Evolutionary conservation across 108 stramenopile genomes (phyloP), one percentile per base, ranked within the genome.

Genomic region (Nitzschia putrida): DNA sequence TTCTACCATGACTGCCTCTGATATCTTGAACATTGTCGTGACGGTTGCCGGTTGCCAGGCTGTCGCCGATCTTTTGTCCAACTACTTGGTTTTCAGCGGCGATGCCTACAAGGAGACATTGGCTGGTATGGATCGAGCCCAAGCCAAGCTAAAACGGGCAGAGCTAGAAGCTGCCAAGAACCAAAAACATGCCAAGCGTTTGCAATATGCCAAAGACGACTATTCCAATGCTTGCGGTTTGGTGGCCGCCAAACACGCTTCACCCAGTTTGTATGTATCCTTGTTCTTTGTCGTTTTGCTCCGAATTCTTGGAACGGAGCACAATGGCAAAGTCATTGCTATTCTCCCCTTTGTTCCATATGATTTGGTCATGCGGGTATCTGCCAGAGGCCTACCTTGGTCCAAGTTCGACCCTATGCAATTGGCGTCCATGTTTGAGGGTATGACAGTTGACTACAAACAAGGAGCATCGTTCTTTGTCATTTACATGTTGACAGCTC

Each of bases 341-440:
- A 52, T 93, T 8, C 64, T 94, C 26, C 92, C 92, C 21, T 94
- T 91, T 77, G 58, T 74, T 13, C 92, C 92, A 5, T 87, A 75
- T 54, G 29, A 52, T n/a, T 53, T 89, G 18, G 13, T 94, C 9
- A 44, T 54, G 43, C 50, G 79, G 0, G 16, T 86, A 14, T 80
- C 92, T n/a, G 61, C 73, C 47, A 73, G 86, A 41, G 85, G 88
- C 45, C 57, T 94, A 42, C 79, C 81, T 9, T 73, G 69, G 69
- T 58, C 34, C 53, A n/a, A 47, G 20, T 18, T 68, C 20, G 61
- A 55, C 16, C 45, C 76, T n/a, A 63, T 72, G 38, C 66, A 79
- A 54, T 53, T 61, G 43, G 65, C 78, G 40, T 18, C 54, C 38
- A 44, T 61, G 4, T 38, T 71, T 44, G 60, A 57, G 26, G 68